These are phyloP conservation scores for Aphanomyces invadans DNA, from an alignment of 352 stramenopile species.

Conservation along the genomic window DNA sequence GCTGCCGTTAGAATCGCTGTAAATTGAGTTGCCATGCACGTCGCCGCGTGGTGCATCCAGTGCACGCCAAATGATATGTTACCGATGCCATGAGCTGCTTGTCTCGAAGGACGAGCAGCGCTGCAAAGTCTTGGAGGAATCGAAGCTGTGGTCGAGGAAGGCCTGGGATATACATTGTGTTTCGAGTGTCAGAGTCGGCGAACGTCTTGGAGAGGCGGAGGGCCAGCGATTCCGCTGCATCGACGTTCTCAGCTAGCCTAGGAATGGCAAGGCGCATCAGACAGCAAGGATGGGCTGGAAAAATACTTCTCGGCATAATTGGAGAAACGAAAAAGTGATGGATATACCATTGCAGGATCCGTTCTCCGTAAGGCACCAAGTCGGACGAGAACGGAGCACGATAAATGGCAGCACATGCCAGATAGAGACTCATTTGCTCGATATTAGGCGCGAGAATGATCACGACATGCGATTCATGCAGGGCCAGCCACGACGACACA, in stretches of 20 bases:
- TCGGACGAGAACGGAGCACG: conserved; percentile 26
- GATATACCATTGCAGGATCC: conserved; percentile 23
- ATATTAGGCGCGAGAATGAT: conserved; percentile 78
- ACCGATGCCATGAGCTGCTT: conserved; percentile 41
- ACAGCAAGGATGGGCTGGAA: too few relatives aligned
- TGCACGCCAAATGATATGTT: neutral
- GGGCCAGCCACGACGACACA: conserved; percentile 70
- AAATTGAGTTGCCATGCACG: too few relatives aligned
- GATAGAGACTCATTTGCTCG: conserved; percentile 82
- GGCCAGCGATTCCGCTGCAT: conserved; percentile 12
- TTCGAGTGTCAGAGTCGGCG: conserved; percentile 36
- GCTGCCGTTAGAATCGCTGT: too few relatives aligned
- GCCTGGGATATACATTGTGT: conserved; percentile 50
- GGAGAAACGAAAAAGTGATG: neutral
- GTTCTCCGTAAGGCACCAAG: conserved; percentile 17
- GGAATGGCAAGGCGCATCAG: too few relatives aligned
- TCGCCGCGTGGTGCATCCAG: conserved; percentile 1
- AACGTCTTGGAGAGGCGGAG: conserved; percentile 23
- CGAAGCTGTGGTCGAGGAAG: conserved; percentile 65
- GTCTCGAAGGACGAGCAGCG: conserved; percentile 68
- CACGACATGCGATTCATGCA: conserved; percentile 64
- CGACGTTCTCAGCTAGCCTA: conserved; percentile 16
- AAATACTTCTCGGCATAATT: neutral
- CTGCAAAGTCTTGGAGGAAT: conserved; percentile 73
- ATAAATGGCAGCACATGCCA: conserved; percentile 80